A percentile compares a stretch with the other conserved stretches of the same genome.
Evolutionary conservation across 257 asterid species (phyloP).

Genomic region (Gentiana macrophylla): DNA sequence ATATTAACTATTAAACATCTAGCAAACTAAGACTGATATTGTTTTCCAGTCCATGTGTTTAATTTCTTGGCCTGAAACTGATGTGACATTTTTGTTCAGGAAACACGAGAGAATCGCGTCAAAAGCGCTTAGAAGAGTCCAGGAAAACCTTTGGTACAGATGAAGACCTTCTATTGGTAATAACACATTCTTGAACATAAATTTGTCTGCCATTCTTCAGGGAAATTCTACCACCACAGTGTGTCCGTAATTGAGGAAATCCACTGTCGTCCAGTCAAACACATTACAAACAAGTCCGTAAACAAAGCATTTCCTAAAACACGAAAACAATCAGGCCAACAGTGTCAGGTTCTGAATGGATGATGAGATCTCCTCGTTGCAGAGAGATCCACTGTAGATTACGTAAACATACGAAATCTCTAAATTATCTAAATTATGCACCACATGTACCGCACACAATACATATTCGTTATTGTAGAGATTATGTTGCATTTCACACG

Average conservation of each 20-base stretch:
- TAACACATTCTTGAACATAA: not conserved
- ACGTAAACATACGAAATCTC: not conserved
- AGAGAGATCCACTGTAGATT: not conserved
- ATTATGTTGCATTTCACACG: too few species aligned
- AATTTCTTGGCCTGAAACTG: not conserved
- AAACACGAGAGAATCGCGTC: slow-evolving; percentile 56
- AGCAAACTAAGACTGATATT: too few species aligned
- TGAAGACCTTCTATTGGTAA: slow-evolving; percentile 95
- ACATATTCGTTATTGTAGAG: not conserved
- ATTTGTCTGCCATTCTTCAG: too few species aligned
- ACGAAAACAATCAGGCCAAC: not conserved
- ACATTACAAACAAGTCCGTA: not conserved
- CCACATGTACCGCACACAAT: not conserved
- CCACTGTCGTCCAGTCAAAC: not conserved
- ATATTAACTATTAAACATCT: too few species aligned
- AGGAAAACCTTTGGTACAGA: slow-evolving; percentile 92
- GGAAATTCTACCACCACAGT: not conserved
- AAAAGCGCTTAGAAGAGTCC: slow-evolving; percentile 66
- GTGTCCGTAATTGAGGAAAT: not conserved
- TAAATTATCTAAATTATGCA: not conserved
- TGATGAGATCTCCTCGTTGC: too few species aligned
- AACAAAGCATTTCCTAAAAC: not conserved
- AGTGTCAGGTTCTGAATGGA: not conserved
- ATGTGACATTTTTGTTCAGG: slow-evolving; percentile 29
- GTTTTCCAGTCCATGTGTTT: not conserved